A percentile compares a stretch with the other conserved stretches of the same genome.
phyloP scores from a whole-genome alignment of 805 yeast species.

The Candida caryicola region DNA sequence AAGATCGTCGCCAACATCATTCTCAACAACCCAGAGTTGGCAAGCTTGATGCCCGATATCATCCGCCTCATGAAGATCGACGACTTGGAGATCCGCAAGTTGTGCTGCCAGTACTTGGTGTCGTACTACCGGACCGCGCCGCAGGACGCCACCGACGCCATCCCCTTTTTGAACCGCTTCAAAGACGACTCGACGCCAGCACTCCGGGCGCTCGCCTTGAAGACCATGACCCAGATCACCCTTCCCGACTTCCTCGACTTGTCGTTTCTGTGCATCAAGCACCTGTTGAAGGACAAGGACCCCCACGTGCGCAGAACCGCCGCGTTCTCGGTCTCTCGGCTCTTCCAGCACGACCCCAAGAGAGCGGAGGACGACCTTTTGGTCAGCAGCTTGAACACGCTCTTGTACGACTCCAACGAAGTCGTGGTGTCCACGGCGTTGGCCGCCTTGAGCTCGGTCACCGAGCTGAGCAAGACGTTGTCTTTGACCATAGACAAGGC shows the following conservation, averaged over 20 bases:
- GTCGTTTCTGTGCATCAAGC: conserved; percentile 40
- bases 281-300: conserved; percentile 44
- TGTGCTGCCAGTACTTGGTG: conserved; percentile 65
- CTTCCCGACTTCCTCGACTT: conserved; percentile 49
- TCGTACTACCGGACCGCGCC: conserved; percentile 61
- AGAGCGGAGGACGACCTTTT: conserved; percentile 44
- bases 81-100: conserved; percentile 18
- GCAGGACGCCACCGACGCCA: conserved; percentile 50
- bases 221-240: conserved; percentile 61
- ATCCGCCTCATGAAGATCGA: conserved; percentile 13
- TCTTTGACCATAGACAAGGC: conserved; percentile 51
- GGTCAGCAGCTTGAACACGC: conserved; percentile 47
- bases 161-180: conserved; percentile 56
- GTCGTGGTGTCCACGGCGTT: conserved; percentile 70
- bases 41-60: conserved; percentile 54
- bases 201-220: conserved; percentile 58
- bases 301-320: conserved; percentile 67
- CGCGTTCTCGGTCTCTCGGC: conserved; percentile 62
- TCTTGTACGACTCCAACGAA: conserved; percentile 56
- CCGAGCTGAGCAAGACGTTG: conserved; percentile 52
- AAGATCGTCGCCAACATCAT: conserved; percentile 82
- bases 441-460: conserved; percentile 61
- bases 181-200: conserved; percentile 45
- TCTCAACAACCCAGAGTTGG: conserved; percentile 76
- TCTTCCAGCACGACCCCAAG: conserved; percentile 54